These are phyloP conservation scores for Tephrocybe sp. DNA, from an alignment of 768 basidiomycete species.

Conservation along the genomic window DNA sequence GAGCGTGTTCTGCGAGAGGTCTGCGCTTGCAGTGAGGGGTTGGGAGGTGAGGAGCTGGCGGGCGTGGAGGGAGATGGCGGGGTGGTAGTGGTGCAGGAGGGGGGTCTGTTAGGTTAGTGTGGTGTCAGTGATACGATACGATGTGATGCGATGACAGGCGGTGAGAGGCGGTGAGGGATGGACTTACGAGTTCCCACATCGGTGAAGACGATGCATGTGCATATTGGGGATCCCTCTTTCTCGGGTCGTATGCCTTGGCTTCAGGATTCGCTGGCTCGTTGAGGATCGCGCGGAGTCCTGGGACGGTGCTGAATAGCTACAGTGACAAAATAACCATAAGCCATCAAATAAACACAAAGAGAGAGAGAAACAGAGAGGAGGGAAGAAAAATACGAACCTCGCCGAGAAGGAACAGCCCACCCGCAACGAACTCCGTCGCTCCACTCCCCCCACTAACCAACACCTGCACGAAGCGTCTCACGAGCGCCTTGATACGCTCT, in stretches of 20 bases:
- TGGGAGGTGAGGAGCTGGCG: constrained; percentile 72
- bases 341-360: not conserved
- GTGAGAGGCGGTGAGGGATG: not conserved
- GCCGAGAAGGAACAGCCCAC: constrained; percentile 82
- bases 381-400: constrained; percentile 53
- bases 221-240: constrained; percentile 87
- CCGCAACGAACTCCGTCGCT: constrained; percentile 84
- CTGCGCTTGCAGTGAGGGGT: constrained; percentile 78
- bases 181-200: constrained; percentile 88
- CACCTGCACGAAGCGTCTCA: constrained; percentile 82
- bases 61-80: constrained; percentile 83
- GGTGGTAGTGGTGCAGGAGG: constrained; percentile 85
- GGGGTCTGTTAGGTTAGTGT: constrained; percentile 52
- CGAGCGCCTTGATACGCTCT: constrained; percentile 73
- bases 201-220: constrained; percentile 77
- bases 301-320: constrained; percentile 39
- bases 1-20: constrained; percentile 90
- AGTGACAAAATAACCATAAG: no score
- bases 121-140: no score
- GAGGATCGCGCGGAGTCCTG: constrained; percentile 40
- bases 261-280: constrained; percentile 23
- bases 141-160: not conserved
- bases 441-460: constrained; percentile 68
- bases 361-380: not conserved
- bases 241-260: constrained; percentile 67